Conservation (phyloP, 495 filamentous ascomycete species). For the Haplographium delicatum region DNA sequence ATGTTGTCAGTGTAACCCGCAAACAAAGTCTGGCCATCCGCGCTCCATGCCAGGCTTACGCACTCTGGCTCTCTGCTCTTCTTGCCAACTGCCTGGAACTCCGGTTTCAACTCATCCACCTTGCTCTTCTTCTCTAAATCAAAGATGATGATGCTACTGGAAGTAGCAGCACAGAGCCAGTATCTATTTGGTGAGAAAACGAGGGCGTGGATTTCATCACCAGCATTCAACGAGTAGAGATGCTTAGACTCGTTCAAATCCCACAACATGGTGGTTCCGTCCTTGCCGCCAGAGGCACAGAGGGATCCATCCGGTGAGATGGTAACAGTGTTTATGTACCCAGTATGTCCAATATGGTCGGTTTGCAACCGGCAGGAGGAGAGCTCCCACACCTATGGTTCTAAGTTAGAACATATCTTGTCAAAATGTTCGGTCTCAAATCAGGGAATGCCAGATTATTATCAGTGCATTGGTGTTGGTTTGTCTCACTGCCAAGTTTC, state of each 20-base stretch:
- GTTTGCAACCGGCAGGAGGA: slow-evolving; percentile 98
- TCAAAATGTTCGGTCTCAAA: slow-evolving; percentile 14
- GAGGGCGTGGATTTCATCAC: slow-evolving; percentile 99
- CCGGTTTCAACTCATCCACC: slow-evolving; percentile 99
- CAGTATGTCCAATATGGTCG: slow-evolving; percentile 99
- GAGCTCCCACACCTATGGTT: slow-evolving; percentile 91
- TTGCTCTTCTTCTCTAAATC: slow-evolving; percentile 99
- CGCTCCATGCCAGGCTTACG: slow-evolving; percentile 92
- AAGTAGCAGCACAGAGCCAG: slow-evolving; percentile 98
- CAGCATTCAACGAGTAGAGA: slow-evolving; percentile 98
- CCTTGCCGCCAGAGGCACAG: slow-evolving; percentile 98
- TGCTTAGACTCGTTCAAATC: slow-evolving; percentile 99
- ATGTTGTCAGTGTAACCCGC: slow-evolving; percentile 99
- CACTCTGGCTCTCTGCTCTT: slow-evolving; percentile 99
- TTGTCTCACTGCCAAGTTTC: slow-evolving; percentile 89
- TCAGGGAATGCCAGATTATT: slow-evolving; percentile 26
- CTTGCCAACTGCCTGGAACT: slow-evolving; percentile 94
- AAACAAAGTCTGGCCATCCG: slow-evolving; percentile 98
- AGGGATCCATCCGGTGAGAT: slow-evolving; percentile 99
- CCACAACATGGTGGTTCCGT: slow-evolving; percentile 99
- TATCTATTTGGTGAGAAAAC: slow-evolving; percentile 99
- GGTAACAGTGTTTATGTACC: slow-evolving; percentile 99
- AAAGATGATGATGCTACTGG: slow-evolving; percentile 98
- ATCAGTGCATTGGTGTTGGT: slow-evolving; percentile 86
- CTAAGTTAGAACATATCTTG: slow-evolving; percentile 11